Conservation (phyloP, 352 stramenopile species). For the Phytopythium montanum region DNA sequence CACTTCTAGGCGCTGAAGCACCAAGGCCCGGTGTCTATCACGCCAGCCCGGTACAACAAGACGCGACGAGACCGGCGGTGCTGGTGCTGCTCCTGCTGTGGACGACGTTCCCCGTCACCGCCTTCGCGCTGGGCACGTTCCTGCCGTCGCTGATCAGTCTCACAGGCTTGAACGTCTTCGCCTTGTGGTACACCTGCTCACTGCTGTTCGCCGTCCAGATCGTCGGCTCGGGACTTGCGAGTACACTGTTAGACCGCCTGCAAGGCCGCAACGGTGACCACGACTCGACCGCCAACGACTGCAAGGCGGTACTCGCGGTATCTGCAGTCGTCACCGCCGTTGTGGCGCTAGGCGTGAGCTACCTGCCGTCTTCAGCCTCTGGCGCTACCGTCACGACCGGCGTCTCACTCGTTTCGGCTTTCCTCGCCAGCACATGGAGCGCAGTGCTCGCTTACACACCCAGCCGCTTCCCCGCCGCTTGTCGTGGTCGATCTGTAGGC, state of each 20-base stretch:
- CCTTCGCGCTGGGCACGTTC: slow-evolving; percentile 27
- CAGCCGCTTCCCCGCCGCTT: slow-evolving; percentile 4
- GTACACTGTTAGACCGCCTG: slow-evolving; percentile 8
- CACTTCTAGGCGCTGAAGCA: too few relatives aligned
- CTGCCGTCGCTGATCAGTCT: slow-evolving; percentile 25
- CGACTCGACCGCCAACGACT: too few relatives aligned
- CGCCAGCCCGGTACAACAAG: too few relatives aligned
- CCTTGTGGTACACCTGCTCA: slow-evolving; percentile 15
- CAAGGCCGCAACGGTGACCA: slow-evolving; percentile 5
- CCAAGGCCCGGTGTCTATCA: too few relatives aligned
- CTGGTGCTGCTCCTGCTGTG: slow-evolving; percentile 25
- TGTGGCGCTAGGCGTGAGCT: slow-evolving; percentile 6
- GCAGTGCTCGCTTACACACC: slow-evolving; percentile 19
- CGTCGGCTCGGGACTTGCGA: slow-evolving; percentile 14
- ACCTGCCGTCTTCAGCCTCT: slow-evolving; percentile 19
- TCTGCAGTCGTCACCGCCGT: slow-evolving; percentile 13
- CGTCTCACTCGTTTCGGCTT: slow-evolving; percentile 14
- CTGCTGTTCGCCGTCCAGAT: slow-evolving; percentile 16
- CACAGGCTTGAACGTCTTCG: slow-evolving; percentile 28
- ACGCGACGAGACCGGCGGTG: too few relatives aligned
- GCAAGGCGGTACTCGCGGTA: too few relatives aligned
- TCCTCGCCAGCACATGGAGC: slow-evolving; percentile 19
- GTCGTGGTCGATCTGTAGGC: slow-evolving; percentile 19
- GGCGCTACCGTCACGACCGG: slow-evolving; percentile 7
- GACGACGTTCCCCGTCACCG: slow-evolving; percentile 24